Base-by-base conservation (phyloP, 2,329 filamentous ascomycete genomes). In the Fusarium dimerum region DNA sequence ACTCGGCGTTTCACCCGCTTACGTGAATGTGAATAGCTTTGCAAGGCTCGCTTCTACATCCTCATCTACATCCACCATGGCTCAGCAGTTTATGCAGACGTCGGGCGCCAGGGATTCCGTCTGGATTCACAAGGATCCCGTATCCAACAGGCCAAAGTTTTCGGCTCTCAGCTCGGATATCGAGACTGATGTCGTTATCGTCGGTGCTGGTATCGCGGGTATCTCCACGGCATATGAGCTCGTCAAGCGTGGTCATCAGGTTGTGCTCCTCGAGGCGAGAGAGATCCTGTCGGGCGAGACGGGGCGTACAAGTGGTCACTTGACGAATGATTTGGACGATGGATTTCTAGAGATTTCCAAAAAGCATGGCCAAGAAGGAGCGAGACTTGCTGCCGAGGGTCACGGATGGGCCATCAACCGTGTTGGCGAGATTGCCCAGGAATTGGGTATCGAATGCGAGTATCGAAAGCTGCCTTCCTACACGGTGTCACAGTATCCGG, bases 371-470 rank as follows among this genome's bases (percentile, higher is more conserved):
- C 64, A 75, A 17, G 66, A 73, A 0, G 78, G 78, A 1, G 80
- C 80, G 0, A 72, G 71, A 50, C 59, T 68, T 1, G 79, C 79
- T 0, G 80, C 78, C 0, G 78, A 84, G 15, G 81, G 78, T 26
- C 80, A 84, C 50, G 70, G 72, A 1, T 84, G 79, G 77, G 81
- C 80, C 1, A 59, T 82, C 11, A 71, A 79, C 18, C 73, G 73
- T 0, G 72, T 84, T 1, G 80, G 78, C 0, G 74, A 83, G 51
- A 69, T 84, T 3, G 68, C 75, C 0, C 68, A 72, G 50, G 63
- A 77, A 54, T 68, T 82, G 6, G 74, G 73, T 5, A 79, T 84
- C 32, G 78, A 83, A 1, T 84, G 81, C 66, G 80, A 83, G 56
- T 84, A 81, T 61, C 75, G 80, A 7, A 67, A 68, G 36, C 58